These are phyloP conservation scores for Tinospora cordifolia DNA, from an alignment of 164 flowering plant species.

Conservation along the genomic window DNA sequence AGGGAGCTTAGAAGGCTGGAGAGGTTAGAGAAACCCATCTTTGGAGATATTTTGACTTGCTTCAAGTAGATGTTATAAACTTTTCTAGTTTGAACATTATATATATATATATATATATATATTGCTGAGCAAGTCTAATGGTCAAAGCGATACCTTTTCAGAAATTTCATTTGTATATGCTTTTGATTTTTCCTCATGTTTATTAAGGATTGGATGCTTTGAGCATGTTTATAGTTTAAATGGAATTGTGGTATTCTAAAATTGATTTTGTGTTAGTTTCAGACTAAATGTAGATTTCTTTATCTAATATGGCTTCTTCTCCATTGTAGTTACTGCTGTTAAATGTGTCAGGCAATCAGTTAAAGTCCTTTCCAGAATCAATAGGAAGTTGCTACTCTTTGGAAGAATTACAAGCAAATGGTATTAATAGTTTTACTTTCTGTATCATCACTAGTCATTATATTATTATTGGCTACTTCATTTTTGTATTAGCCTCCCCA, in stretches of 20 bases:
- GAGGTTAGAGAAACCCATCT: neutral
- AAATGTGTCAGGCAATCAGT: conserved; percentile 75
- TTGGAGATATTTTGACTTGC: neutral
- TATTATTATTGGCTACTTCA: neutral
- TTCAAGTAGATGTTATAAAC: neutral
- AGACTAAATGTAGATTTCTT: neutral
- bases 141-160: too few species aligned
- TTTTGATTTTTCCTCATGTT: too few species aligned
- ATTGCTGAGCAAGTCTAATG: neutral
- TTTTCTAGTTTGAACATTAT: neutral
- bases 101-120: neutral
- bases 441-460: neutral
- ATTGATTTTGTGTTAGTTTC: neutral
- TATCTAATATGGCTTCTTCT: conserved; percentile 18
- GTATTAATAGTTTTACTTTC: conserved; percentile 25
- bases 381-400: conserved; percentile 88
- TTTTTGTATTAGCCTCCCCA: neutral
- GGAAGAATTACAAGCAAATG: conserved; percentile 92
- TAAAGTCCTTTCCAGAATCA: conserved; percentile 80
- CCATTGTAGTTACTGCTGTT: conserved; percentile 65
- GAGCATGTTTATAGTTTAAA: neutral
- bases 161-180: too few species aligned
- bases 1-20: neutral
- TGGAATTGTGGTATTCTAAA: neutral
- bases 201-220: neutral